A percentile compares a stretch with the other conserved stretches of the same genome.
These are phyloP conservation scores for Phytopythium oedochilum DNA, from an alignment of 352 stramenopile species.

Conservation along the genomic window DNA sequence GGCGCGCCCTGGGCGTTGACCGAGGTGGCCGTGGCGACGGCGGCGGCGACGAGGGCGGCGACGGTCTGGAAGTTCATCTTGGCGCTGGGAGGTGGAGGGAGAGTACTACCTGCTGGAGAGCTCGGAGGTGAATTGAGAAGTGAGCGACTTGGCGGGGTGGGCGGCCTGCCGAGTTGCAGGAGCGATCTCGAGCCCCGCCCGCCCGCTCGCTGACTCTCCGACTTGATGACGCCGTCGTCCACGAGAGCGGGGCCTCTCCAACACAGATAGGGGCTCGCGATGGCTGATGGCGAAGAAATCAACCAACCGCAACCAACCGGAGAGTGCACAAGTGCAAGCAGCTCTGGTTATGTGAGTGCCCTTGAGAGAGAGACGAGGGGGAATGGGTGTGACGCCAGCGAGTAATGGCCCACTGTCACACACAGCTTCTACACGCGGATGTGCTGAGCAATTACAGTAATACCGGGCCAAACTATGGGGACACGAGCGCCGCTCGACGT, in stretches of 20 bases:
- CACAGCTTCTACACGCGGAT: too few relatives aligned
- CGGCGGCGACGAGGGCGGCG: conserved; percentile 3
- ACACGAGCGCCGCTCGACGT: not conserved
- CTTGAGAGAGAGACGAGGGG: not conserved
- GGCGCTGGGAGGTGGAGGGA: not conserved
- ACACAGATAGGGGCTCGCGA: not conserved
- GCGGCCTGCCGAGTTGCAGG: not conserved
- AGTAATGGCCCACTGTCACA: conserved; percentile 5
- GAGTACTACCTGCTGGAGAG: conserved; percentile 3
- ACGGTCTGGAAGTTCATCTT: conserved; percentile 7
- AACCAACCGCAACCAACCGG: conserved; percentile 4
- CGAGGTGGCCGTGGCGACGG: not conserved
- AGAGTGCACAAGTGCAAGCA: not conserved
- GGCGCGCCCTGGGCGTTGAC: conserved; percentile 9
- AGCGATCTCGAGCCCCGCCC: not conserved
- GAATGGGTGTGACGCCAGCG: conserved; percentile 5
- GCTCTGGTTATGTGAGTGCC: not conserved
- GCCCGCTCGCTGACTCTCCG: not conserved
- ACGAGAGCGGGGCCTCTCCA: too few relatives aligned
- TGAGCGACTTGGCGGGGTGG: not conserved
- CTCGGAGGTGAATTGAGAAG: conserved; percentile 5
- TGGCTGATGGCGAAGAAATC: conserved; percentile 5
- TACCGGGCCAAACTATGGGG: not conserved
- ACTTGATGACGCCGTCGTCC: conserved; percentile 1
- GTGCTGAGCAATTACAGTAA: too few relatives aligned